These are phyloP conservation scores for Lenzites betulinus DNA, from an alignment of 768 basidiomycete genomes.

Conservation along the genomic window DNA sequence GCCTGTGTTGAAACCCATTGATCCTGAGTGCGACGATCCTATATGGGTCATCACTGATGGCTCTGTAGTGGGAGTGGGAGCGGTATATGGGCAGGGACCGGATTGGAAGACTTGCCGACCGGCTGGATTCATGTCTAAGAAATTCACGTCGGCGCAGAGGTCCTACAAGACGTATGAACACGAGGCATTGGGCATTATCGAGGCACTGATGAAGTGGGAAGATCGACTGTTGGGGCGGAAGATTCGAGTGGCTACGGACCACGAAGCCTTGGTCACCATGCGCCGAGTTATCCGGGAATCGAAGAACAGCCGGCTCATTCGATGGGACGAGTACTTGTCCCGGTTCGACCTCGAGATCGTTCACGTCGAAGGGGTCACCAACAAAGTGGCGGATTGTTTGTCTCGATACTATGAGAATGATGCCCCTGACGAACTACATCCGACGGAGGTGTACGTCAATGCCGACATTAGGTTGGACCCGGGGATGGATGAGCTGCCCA, in stretches of 20 bases:
- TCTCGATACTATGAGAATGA: conserved; percentile 31
- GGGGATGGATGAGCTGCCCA: too few species aligned
- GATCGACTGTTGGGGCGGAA: conserved; percentile 21
- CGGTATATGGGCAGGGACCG: conserved; percentile 29
- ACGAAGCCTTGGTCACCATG: conserved; percentile 16
- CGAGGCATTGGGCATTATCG: conserved; percentile 19
- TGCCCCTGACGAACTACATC: neutral
- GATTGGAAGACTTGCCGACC: conserved; percentile 30
- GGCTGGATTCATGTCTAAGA: conserved; percentile 32
- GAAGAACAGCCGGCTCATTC: conserved; percentile 23
- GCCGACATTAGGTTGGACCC: too few species aligned
- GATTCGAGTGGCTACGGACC: neutral
- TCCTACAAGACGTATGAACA: conserved; percentile 28
- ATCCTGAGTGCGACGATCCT: neutral
- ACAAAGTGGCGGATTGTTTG: conserved; percentile 35
- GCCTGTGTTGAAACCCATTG: conserved; percentile 22
- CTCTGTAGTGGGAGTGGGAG: conserved; percentile 23
- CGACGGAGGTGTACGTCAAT: too few species aligned
- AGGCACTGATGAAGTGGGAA: conserved; percentile 22
- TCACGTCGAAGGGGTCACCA: conserved; percentile 28
- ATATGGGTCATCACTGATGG: conserved; percentile 31
- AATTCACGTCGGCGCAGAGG: conserved; percentile 31
- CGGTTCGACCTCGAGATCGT: conserved; percentile 32
- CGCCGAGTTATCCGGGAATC: too few species aligned
- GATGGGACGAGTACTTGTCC: conserved; percentile 36